A percentile compares a stretch with the other conserved stretches of the same genome.
Conservation (phyloP, 371 early-diverging fungal species). For the Choanephora cucurbitarum region DNA sequence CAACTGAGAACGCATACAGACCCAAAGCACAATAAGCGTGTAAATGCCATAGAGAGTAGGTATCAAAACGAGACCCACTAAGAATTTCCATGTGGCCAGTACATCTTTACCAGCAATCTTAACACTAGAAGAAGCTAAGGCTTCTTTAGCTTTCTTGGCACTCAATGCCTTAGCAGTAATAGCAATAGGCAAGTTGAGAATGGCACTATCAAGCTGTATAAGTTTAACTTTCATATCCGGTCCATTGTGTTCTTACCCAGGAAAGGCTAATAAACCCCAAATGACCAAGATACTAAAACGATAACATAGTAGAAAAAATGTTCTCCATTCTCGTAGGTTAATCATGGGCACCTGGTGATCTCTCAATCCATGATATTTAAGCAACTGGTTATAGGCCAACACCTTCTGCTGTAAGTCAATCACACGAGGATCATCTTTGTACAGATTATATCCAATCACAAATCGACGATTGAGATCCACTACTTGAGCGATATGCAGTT, state of each 20-base stretch:
- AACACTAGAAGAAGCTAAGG: constrained; percentile 85
- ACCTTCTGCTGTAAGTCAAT: constrained; percentile 73
- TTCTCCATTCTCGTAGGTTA: constrained; percentile 66
- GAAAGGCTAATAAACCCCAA: constrained; percentile 77
- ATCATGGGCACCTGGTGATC: constrained; percentile 96
- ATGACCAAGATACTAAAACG: constrained; percentile 68
- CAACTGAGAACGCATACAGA: constrained; percentile 42
- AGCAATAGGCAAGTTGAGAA: constrained; percentile 81
- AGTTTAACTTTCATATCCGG: too few species aligned
- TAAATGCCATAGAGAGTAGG: constrained; percentile 81
- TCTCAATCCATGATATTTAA: constrained; percentile 89
- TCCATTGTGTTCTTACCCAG: too few species aligned
- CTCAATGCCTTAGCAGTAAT: constrained; percentile 73
- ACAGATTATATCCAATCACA: constrained; percentile 82
- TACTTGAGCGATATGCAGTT: constrained; percentile 80
- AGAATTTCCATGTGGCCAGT: constrained; percentile 94
- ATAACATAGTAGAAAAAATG: constrained; percentile 69
- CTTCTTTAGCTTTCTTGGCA: constrained; percentile 84
- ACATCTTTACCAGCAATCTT: constrained; percentile 95
- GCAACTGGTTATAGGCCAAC: constrained; percentile 82
- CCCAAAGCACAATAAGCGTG: constrained; percentile 54
- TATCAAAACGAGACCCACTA: constrained; percentile 79
- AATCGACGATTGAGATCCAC: constrained; percentile 91
- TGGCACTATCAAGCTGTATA: constrained; percentile 52
- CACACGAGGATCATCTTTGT: constrained; percentile 82